phyloP scores from a whole-genome alignment of 176 grass and related monocot species.

The Cenchrus americanus region DNA sequence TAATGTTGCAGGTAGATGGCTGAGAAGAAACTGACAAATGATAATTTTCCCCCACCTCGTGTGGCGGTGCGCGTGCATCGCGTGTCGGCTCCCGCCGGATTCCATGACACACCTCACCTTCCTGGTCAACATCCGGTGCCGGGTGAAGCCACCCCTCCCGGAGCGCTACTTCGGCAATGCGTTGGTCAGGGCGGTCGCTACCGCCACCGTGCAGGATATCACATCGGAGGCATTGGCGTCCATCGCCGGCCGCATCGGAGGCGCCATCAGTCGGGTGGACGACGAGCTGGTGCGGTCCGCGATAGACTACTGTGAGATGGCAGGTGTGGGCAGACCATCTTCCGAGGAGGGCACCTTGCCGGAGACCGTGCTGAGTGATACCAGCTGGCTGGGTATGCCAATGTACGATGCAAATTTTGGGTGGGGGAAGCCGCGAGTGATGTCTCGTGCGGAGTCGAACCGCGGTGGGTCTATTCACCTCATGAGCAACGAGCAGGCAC shows the following conservation, averaged over 20 bases:
- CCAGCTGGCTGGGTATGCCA: slow-evolving; percentile 54
- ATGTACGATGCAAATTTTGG: slow-evolving; percentile 57
- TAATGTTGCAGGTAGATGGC: too few species aligned
- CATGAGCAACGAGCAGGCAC: neutral
- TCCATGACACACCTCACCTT: slow-evolving; percentile 11
- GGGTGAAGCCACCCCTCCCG: neutral
- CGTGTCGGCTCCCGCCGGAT: neutral
- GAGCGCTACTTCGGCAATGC: slow-evolving; percentile 45
- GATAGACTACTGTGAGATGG: slow-evolving; percentile 36
- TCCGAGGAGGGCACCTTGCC: neutral
- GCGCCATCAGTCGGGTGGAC: neutral
- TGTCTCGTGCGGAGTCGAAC: slow-evolving; percentile 25
- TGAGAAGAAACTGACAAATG: too few species aligned
- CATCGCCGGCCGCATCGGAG: neutral
- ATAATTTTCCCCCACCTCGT: too few species aligned
- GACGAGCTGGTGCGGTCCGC: neutral
- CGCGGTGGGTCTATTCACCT: slow-evolving; percentile 30
- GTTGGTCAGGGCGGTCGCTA: neutral
- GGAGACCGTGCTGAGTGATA: slow-evolving; percentile 30
- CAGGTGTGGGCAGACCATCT: neutral
- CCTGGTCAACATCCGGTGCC: slow-evolving; percentile 28
- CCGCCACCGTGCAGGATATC: slow-evolving; percentile 15
- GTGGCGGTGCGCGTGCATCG: slow-evolving; percentile 45
- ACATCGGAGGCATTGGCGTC: slow-evolving; percentile 19
- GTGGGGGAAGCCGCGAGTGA: slow-evolving; percentile 45